These are phyloP conservation scores for Nemophila menziesii DNA, from an alignment of 257 asterid species.

Conservation along the genomic window DNA sequence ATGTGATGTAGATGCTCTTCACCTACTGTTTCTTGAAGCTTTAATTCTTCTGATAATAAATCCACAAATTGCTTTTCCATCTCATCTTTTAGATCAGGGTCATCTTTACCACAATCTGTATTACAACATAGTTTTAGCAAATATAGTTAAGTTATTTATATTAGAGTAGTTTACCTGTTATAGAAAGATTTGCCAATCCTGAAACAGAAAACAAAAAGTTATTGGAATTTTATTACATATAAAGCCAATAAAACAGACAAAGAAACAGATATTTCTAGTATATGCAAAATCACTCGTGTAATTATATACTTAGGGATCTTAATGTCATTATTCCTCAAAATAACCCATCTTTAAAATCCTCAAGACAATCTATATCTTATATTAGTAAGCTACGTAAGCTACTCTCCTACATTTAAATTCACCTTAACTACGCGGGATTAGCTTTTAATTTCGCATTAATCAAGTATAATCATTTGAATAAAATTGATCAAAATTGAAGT, in stretches of 20 bases:
- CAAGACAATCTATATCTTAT: no score
- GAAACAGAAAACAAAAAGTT: conserved; percentile 21
- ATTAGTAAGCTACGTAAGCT: no score
- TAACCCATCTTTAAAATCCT: no score
- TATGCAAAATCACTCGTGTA: neutral
- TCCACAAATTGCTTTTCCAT: conserved; percentile 90
- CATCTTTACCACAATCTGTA: conserved; percentile 85
- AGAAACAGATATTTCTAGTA: neutral
- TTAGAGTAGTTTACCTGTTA: conserved; percentile 44
- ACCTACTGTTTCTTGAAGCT: conserved; percentile 56
- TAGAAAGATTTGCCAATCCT: conserved; percentile 85
- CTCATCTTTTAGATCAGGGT: conserved; percentile 86
- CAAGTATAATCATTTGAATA: no score
- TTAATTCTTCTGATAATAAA: conserved; percentile 76
- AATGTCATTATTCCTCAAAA: no score
- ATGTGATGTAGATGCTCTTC: conserved; percentile 62
- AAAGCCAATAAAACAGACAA: neutral
- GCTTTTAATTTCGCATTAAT: no score
- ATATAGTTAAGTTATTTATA: neutral
- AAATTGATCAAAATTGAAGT: no score
- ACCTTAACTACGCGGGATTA: no score
- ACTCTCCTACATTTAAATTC: no score
- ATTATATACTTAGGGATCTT: no score
- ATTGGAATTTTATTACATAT: conserved; percentile 13
- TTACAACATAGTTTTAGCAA: conserved; percentile 5